These are phyloP conservation scores for Cladosporium colombiae DNA, from an alignment of 2,329 filamentous ascomycete species.

Conservation along the genomic window DNA sequence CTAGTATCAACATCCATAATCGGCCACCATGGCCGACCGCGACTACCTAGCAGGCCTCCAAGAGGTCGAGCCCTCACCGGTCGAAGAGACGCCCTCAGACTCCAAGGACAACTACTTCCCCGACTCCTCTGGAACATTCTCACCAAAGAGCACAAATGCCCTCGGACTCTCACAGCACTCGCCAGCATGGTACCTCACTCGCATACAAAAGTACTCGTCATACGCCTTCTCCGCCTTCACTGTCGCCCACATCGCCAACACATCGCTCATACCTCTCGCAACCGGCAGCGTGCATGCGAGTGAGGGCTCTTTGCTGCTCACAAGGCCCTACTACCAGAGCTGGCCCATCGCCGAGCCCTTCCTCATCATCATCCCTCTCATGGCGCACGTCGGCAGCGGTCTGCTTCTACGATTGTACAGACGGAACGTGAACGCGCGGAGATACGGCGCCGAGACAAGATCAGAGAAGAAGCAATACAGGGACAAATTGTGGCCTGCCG, in stretches of 20 bases:
- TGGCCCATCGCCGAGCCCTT: constrained; percentile 71
- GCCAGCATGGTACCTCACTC: constrained; percentile 72
- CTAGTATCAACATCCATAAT: neutral
- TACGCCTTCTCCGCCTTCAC: constrained; percentile 80
- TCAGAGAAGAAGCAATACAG: constrained; percentile 46
- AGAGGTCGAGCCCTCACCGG: constrained; percentile 80
- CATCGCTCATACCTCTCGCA: constrained; percentile 74
- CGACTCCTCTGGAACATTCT: constrained; percentile 20
- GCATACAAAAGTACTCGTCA: constrained; percentile 84
- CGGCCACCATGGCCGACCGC: constrained; percentile 35
- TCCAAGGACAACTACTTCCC: constrained; percentile 53
- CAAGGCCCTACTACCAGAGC: constrained; percentile 89
- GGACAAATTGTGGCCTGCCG: constrained; percentile 62
- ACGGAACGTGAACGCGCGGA: constrained; percentile 66
- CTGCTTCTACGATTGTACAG: constrained; percentile 75
- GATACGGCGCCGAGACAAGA: constrained; percentile 71
- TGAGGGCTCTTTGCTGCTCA: constrained; percentile 86
- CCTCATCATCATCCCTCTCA: constrained; percentile 72
- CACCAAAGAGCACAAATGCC: constrained; percentile 39
- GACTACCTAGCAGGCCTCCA: constrained; percentile 51
- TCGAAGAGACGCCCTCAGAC: constrained; percentile 57
- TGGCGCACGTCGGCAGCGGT: constrained; percentile 75
- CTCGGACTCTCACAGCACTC: constrained; percentile 66
- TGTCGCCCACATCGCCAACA: constrained; percentile 76
- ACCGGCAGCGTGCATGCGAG: constrained; percentile 72